Base-by-base conservation (phyloP, 345 rosid species). In the Hypericum androsaemum region DNA sequence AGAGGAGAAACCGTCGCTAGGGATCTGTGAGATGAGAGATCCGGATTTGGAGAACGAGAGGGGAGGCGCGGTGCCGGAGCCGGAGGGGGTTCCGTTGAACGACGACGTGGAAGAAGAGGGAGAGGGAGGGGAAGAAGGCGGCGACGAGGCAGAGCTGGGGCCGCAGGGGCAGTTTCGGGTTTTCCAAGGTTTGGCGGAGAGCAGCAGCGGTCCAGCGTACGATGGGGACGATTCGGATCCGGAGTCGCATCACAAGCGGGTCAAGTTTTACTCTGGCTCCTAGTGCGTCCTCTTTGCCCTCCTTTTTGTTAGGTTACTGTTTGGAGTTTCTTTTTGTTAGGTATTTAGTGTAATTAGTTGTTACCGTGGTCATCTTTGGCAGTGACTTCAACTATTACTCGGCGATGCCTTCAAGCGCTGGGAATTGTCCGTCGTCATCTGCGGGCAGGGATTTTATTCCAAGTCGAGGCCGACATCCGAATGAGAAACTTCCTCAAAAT, bases 241-340 rank as follows among this genome's bases (percentile, higher is more conserved):
- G 54, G 71, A 61, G 37, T 17, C 41, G 16, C 62, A 67, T 40
- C 50, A 84, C 71, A 92, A 92, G 64, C 81, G 98, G 58, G 96
- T 96, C n/a, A 92, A 66, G 76, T 80, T 88, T 39, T 64, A 74
- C 56, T 53, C 75, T 50, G 76, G 59, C 43, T 52, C 71, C 47
- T 42, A 48, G 92, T 85, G 72, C 81, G 90, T 67, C 4, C 4
- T 22, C 50, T 39, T 53, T 55, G 10, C 38, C 37, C 35, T 28
- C 17, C 9, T 37, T 22, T 12, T 52, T n/a, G 12, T 51, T 35
- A 41, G 22, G 9, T 37, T 40, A 10, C 43, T 65, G 46, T 58
- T 35, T 43, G 40, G 11, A 48, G 58, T 17, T 46, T 35, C 42
- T 17, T 43, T 41, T 67, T 44, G 47, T 11, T 6, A 28, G 48